phyloP scores from a whole-genome alignment of 225 moss, liverwort and hornwort species.

The Rhytidiadelphus loreus region DNA sequence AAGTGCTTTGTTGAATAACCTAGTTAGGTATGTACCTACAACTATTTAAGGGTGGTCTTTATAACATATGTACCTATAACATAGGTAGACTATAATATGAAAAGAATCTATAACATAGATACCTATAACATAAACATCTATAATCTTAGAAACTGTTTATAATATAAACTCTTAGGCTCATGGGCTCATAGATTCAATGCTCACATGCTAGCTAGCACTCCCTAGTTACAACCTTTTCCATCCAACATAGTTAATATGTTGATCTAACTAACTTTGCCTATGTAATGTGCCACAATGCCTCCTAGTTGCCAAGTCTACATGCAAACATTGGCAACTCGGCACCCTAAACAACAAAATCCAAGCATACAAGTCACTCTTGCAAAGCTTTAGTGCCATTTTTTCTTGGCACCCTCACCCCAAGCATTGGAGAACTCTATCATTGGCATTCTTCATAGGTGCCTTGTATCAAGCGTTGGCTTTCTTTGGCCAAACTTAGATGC shows the following conservation, averaged over 20 bases:
- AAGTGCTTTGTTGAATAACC: background rate
- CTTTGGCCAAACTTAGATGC: background rate
- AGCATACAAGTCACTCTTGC: background rate
- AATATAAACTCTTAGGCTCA: too few species aligned
- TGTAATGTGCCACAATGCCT: rapidly evolving
- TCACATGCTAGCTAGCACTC: too few species aligned
- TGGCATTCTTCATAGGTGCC: background rate
- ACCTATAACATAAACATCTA: too few species aligned
- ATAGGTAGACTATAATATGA: too few species aligned
- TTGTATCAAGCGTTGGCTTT: background rate
- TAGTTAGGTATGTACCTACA: too few species aligned
- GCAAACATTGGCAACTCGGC: rapidly evolving
- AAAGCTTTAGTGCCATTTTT: background rate
- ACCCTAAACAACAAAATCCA: background rate
- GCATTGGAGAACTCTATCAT: background rate
- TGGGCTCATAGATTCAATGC: too few species aligned
- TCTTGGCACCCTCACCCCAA: background rate
- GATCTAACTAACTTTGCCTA: background rate
- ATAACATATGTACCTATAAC: too few species aligned
- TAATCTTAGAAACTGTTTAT: too few species aligned
- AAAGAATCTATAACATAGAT: too few species aligned
- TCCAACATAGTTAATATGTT: background rate
- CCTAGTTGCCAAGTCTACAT: background rate
- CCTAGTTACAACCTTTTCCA: background rate
- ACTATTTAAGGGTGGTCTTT: too few species aligned